A percentile compares a stretch with the other conserved stretches of the same genome.
Evolutionary conservation across 2,329 filamentous ascomycete species (phyloP).

Genomic region (Teratosphaeria nubilosa): DNA sequence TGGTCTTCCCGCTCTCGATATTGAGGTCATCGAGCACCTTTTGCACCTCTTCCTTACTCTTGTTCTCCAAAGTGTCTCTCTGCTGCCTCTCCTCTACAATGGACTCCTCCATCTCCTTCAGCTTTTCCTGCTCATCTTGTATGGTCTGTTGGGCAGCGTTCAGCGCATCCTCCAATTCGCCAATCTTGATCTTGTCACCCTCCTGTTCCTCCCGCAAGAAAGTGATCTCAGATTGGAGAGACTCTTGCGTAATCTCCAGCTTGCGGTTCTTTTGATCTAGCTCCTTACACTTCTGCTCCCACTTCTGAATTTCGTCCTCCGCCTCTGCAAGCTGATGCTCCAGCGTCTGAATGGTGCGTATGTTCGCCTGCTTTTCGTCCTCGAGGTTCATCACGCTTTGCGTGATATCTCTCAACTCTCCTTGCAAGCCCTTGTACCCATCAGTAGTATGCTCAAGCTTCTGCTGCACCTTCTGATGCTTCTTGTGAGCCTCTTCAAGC

Average conservation of each 20-base stretch:
- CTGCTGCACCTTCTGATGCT: conserved; percentile 50
- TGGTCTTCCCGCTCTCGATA: conserved; percentile 65
- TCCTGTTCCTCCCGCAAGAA: conserved; percentile 97
- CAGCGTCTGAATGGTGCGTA: conserved; percentile 68
- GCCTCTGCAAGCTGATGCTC: conserved; percentile 74
- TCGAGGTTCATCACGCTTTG: conserved; percentile 79
- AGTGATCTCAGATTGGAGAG: conserved; percentile 81
- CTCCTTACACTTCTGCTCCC: conserved; percentile 76
- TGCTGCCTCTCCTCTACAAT: conserved; percentile 73
- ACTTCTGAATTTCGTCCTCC: conserved; percentile 74
- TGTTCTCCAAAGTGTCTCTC: conserved; percentile 72
- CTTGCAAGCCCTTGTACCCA: conserved; percentile 82
- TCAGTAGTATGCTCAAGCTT: conserved; percentile 66
- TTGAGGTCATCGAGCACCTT: conserved; percentile 90
- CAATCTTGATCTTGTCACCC: conserved; percentile 93
- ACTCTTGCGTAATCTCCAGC: conserved; percentile 83
- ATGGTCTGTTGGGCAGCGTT: conserved; percentile 68
- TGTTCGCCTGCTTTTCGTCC: conserved; percentile 74
- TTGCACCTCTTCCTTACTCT: conserved; percentile 92
- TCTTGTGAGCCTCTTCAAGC: conserved; percentile 40
- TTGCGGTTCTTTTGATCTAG: conserved; percentile 80
- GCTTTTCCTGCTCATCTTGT: conserved; percentile 71
- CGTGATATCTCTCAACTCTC: conserved; percentile 86
- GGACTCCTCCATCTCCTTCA: conserved; percentile 46
- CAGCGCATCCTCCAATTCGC: conserved; percentile 76